phyloP scores from a whole-genome alignment of 192 early-diverging fungal genomes.

The Coemansia sp. region DNA sequence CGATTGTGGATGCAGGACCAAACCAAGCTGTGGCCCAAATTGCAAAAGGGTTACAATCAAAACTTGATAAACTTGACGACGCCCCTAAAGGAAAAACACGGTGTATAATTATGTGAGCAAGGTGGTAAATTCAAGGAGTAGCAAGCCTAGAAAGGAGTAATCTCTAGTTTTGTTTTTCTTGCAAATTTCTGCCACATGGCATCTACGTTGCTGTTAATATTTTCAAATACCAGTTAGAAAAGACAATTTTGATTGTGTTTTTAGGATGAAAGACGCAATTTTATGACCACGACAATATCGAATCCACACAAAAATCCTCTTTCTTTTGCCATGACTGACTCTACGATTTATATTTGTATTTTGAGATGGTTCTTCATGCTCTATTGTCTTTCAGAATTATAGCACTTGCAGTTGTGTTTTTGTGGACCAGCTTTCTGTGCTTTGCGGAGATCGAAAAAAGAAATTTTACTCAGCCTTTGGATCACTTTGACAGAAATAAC shows the following conservation, averaged over 20 bases:
- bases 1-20: conserved; percentile 18
- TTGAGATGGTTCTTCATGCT: neutral
- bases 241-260: no score
- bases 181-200: no score
- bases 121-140: neutral
- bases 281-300: no score
- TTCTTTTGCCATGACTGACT: no score
- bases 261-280: no score
- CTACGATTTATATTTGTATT: neutral
- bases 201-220: no score
- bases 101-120: conserved; percentile 22
- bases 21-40: conserved; percentile 8
- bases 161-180: no score
- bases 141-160: no score
- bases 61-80: conserved; percentile 11
- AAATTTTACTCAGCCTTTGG: conserved; percentile 39
- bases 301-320: no score
- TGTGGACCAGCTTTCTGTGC: neutral
- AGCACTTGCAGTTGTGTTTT: neutral
- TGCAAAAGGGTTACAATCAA: conserved; percentile 13
- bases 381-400: neutral
- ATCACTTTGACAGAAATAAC: conserved; percentile 37
- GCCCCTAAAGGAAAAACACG: neutral
- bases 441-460: neutral
- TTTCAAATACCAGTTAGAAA: no score